Conservation (phyloP, 306 rosid genomes). For the Citrullus colocynthis region DNA sequence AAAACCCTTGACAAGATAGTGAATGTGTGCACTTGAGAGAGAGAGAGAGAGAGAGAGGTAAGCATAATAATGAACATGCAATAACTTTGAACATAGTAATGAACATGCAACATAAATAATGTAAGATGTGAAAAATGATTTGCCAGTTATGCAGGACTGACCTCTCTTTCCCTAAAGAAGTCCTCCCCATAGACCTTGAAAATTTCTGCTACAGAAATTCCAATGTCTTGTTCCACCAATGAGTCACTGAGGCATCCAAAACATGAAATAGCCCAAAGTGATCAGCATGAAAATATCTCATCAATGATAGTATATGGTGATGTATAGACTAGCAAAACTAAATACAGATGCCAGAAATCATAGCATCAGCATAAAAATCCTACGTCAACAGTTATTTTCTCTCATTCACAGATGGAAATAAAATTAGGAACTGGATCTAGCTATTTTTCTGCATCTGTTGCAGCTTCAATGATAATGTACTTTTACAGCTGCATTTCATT, state of each 20-base stretch:
- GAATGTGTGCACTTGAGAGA: background rate
- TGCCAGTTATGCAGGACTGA: slow-evolving; percentile 22
- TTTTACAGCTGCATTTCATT: background rate
- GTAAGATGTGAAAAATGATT: slow-evolving; percentile 1
- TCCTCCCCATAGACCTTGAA: slow-evolving; percentile 72
- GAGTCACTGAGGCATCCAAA: slow-evolving; percentile 51
- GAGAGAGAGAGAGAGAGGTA: background rate
- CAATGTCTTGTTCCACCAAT: slow-evolving; percentile 64
- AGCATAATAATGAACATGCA: background rate
- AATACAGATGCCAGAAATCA: background rate
- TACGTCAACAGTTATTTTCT: background rate
- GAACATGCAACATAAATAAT: background rate
- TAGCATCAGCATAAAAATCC: background rate
- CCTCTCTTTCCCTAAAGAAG: slow-evolving; percentile 86
- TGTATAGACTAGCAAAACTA: background rate
- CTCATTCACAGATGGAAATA: background rate
- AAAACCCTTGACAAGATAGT: background rate
- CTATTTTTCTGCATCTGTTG: background rate
- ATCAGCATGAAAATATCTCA: background rate
- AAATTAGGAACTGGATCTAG: background rate
- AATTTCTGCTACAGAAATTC: slow-evolving; percentile 69
- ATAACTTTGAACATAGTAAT: background rate
- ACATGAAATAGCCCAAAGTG: background rate
- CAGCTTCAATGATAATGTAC: background rate
- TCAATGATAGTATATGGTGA: background rate